A percentile compares a stretch with the other conserved stretches of the same genome.
Conservation (phyloP, 2,329 filamentous ascomycete species). For the Xylaria sp. region DNA sequence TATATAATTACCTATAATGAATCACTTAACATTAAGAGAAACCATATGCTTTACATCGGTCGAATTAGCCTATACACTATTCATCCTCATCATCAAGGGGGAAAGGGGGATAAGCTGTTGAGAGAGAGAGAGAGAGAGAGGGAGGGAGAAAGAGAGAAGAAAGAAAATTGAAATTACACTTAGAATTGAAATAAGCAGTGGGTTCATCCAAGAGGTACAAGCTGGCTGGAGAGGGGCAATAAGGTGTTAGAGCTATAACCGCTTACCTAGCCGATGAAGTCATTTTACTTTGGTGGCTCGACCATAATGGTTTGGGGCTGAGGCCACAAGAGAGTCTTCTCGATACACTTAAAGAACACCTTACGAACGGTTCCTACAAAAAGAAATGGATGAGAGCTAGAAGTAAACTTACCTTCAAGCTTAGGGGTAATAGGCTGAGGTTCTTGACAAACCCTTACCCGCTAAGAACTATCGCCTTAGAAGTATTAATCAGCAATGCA, state of each 20-base stretch:
- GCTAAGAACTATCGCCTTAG: too few species aligned
- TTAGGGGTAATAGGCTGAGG: conserved; percentile 99
- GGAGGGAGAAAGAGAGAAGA: too few species aligned
- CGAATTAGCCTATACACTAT: conserved; percentile 11
- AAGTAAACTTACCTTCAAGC: conserved; percentile 73
- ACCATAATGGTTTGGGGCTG: conserved; percentile 99
- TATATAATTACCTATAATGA: conserved; percentile 67
- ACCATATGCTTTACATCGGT: conserved; percentile 79
- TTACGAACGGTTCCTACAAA: conserved; percentile 79
- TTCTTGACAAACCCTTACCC: conserved; percentile 96
- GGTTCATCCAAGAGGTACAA: conserved; percentile 99
- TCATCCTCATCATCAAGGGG: too few species aligned
- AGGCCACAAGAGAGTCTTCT: conserved; percentile 92
- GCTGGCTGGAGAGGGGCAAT: conserved; percentile 74
- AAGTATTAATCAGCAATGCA: too few species aligned
- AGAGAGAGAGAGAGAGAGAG: too few species aligned
- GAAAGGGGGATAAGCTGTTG: too few species aligned
- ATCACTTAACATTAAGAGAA: conserved; percentile 95
- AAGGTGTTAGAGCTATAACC: not conserved
- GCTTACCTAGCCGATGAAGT: conserved; percentile 88
- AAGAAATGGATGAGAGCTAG: not conserved
- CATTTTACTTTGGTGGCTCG: conserved; percentile 98
- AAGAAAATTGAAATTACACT: conserved; percentile 21
- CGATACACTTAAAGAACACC: conserved; percentile 96
- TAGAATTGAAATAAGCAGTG: conserved; percentile 79